Evolutionary conservation across 2,329 filamentous ascomycete genomes (phyloP).

Genomic region (Xylariaceae sp.): DNA sequence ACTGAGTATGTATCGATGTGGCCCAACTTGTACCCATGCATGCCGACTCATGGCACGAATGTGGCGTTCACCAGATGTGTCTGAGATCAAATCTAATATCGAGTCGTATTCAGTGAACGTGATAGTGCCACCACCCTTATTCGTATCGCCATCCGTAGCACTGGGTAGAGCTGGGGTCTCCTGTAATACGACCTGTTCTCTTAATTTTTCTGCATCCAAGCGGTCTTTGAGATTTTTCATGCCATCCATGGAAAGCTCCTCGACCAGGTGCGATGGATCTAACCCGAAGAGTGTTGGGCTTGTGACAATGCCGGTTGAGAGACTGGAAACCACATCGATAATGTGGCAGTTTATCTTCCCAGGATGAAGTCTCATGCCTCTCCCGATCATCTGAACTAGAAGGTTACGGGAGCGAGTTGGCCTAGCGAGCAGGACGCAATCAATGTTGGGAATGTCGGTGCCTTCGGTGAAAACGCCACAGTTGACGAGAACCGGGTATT

Average conservation of each 20-base stretch:
- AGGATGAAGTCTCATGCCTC: constrained; percentile 77
- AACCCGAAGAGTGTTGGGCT: constrained; percentile 90
- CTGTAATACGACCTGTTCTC: constrained; percentile 20
- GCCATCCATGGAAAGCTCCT: constrained; percentile 57
- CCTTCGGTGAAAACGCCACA: constrained; percentile 97
- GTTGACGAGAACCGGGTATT: constrained; percentile 86
- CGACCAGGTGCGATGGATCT: constrained; percentile 72
- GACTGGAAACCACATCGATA: constrained; percentile 88
- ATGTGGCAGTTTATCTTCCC: constrained; percentile 87
- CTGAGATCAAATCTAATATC: constrained; percentile 82
- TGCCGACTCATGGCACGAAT: constrained; percentile 70
- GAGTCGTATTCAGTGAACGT: constrained; percentile 88
- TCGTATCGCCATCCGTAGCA: constrained; percentile 29
- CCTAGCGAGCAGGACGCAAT: constrained; percentile 81
- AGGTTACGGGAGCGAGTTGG: constrained; percentile 91
- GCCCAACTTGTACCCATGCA: constrained; percentile 77
- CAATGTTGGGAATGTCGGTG: constrained; percentile 95
- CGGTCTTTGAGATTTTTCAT: constrained; percentile 51
- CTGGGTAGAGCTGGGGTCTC: background rate
- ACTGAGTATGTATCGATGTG: constrained; percentile 64
- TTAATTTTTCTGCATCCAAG: constrained; percentile 41
- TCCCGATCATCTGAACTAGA: constrained; percentile 94
- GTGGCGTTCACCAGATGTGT: constrained; percentile 70
- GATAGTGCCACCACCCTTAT: constrained; percentile 40
- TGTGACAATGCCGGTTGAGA: constrained; percentile 79